phyloP scores from a whole-genome alignment of 352 stramenopile genomes.

The Globisporangium okanoganense region DNA sequence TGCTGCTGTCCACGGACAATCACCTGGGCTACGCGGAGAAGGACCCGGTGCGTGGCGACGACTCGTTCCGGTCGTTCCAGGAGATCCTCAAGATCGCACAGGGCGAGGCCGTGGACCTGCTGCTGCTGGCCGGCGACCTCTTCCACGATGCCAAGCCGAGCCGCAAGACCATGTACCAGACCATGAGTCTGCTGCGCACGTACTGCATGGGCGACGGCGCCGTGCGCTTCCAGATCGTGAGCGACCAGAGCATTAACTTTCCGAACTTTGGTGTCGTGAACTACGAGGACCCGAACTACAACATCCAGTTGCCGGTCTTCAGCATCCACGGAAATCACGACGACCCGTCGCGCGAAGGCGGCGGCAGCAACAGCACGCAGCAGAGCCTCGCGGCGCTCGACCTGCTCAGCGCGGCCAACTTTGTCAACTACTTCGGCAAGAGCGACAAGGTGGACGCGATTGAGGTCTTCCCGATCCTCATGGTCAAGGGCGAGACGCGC shows the following conservation, averaged over 20 bases:
- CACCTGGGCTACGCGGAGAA: conserved; percentile 97
- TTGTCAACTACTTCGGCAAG: conserved; percentile 99
- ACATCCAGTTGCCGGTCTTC: conserved; percentile 96
- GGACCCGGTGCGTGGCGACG: conserved; percentile 92
- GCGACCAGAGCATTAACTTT: conserved; percentile 90
- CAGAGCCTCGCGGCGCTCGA: conserved; percentile 94
- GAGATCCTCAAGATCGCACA: conserved; percentile 81
- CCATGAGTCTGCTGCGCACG: conserved; percentile 94
- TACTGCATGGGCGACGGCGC: conserved; percentile 93
- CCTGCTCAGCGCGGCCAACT: conserved; percentile 91
- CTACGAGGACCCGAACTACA: conserved; percentile 96
- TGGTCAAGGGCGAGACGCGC: conserved; percentile 94
- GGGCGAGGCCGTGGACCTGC: conserved; percentile 81
- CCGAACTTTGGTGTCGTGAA: conserved; percentile 92
- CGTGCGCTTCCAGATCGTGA: conserved; percentile 88
- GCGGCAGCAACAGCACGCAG: conserved; percentile 27
- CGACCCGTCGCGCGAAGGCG: conserved; percentile 94
- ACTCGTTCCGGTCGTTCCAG: conserved; percentile 90
- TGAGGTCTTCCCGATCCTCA: conserved; percentile 93
- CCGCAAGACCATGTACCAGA: conserved; percentile 93
- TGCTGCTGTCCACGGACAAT: conserved; percentile 98
- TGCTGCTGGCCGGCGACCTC: conserved; percentile 96
- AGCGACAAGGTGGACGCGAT: conserved; percentile 92
- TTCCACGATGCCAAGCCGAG: conserved; percentile 99
- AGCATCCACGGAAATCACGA: conserved; percentile 99